Percentiles rank a stretch among this genome's conserved stretches.
Conservation (phyloP, 2,329 filamentous ascomycete species). For the Cadophora sp. region DNA sequence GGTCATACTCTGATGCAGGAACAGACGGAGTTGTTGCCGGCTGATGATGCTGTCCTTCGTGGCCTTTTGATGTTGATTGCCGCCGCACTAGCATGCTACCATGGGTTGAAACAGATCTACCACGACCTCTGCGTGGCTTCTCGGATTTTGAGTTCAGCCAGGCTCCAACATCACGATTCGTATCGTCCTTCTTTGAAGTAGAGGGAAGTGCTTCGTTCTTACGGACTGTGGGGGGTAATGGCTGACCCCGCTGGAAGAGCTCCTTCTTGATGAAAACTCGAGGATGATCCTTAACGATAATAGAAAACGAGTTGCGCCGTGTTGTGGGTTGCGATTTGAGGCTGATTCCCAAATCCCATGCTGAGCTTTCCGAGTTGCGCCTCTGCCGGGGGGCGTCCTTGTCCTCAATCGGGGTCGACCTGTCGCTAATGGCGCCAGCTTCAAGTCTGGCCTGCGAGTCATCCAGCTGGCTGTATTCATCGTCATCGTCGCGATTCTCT, state of each 20-base stretch:
- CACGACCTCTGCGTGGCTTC: conserved; percentile 29
- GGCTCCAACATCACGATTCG: conserved; percentile 35
- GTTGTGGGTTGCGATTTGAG: conserved; percentile 20
- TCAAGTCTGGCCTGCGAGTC: conserved; percentile 22
- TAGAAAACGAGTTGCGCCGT: conserved; percentile 40
- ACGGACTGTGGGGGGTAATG: neutral
- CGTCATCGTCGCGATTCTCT: conserved; percentile 37
- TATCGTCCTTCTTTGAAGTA: conserved; percentile 23
- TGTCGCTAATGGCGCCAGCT: conserved; percentile 25
- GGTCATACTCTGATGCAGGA: conserved; percentile 34
- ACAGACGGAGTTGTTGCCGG: conserved; percentile 21
- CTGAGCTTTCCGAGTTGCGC: conserved; percentile 45
- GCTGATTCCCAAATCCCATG: conserved; percentile 39
- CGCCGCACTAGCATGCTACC: conserved; percentile 39
- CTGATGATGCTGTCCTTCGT: conserved; percentile 19
- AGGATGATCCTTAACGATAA: conserved; percentile 23
- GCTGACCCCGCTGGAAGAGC: conserved; percentile 26
- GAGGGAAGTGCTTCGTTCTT: neutral
- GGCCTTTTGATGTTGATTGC: conserved; percentile 28
- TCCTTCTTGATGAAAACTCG: conserved; percentile 20
- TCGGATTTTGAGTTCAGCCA: conserved; percentile 36
- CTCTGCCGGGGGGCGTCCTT: conserved; percentile 29
- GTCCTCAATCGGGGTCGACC: conserved; percentile 29
- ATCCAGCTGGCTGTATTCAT: conserved; percentile 29
- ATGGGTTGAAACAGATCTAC: conserved; percentile 41